Percentiles rank a stretch among this genome's conserved stretches.
Evolutionary conservation across 768 basidiomycete species (phyloP).

Genomic region (Leccinum variicolor): DNA sequence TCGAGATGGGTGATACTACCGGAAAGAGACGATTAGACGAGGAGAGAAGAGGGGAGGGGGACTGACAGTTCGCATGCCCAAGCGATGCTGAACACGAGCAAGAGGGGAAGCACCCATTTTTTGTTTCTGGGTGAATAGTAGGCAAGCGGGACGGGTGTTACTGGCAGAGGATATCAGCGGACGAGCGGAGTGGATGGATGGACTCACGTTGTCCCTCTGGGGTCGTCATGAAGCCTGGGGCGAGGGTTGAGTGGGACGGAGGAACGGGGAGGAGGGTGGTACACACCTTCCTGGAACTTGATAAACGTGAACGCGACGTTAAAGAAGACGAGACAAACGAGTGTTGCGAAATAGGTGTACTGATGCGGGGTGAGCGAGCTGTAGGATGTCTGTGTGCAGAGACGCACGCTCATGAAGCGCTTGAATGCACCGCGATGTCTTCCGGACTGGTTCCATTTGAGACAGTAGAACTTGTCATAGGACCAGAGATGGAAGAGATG

Average conservation of each 20-base stretch:
- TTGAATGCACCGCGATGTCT: slow-evolving; percentile 84
- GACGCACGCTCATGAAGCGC: slow-evolving; percentile 83
- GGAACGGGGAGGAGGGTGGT: not conserved
- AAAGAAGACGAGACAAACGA: slow-evolving; percentile 65
- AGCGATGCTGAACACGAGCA: slow-evolving; percentile 65
- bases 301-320: slow-evolving; percentile 56
- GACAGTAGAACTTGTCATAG: slow-evolving; percentile 74
- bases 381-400: not conserved
- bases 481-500: slow-evolving; percentile 74
- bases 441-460: slow-evolving; percentile 65
- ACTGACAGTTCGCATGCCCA: slow-evolving; percentile 76
- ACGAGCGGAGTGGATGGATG: not conserved
- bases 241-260: not conserved
- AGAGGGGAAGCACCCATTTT: slow-evolving; percentile 63
- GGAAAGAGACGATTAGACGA: not conserved
- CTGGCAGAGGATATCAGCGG: slow-evolving; percentile 30
- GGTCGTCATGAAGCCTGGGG: slow-evolving; percentile 15
- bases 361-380: slow-evolving; percentile 32
- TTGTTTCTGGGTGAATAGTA: slow-evolving; percentile 46
- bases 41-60: not conserved
- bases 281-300: slow-evolving; percentile 71
- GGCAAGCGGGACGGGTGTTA: slow-evolving; percentile 53
- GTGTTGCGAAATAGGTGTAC: slow-evolving; percentile 75
- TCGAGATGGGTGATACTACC: slow-evolving; percentile 76
- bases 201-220: slow-evolving; percentile 12